Base-by-base conservation (phyloP, 331 rosid genomes). In the Phaseolus coccineus region DNA sequence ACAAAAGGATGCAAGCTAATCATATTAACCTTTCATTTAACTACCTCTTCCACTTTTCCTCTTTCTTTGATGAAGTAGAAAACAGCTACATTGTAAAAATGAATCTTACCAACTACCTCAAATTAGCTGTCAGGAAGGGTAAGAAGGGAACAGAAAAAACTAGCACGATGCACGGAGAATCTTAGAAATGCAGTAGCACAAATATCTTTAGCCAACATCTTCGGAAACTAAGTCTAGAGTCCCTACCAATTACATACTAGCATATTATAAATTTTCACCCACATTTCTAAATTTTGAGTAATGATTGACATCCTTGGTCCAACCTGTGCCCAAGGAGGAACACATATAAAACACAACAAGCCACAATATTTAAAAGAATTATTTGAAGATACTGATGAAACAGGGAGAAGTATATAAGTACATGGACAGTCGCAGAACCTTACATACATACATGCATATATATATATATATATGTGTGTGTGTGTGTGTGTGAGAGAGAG, bases 1-100 rank as follows among this genome's bases (percentile, higher is more conserved):
- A 78, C 58, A 35, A 44, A 58, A 81, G 42, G 48, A 65, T 72
- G 28, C 78, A 56, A 58, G 44, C 33, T 77, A 50, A 73, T 85
- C 67, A 51, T 66, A 73, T 77, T 57, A 71, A 22, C 15, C 30
- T 57, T 65, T 35, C 44, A 48, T 42, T 75, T 53, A 47, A 72
- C 73, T 15, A 71, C 27, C 44, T 57, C 57, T 76, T 68, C 61
- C 30, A 19, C n/a, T 51, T 65, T 62, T 39, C 30, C 48, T 51
- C 64, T 27, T 25, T 37, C 33, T 55, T 69, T 46, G 16, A 30
- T 63, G 59, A 62, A 40, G 51, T 51, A 50, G 52, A 74, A 67
- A 31, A 62, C 64, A 31, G 28, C 30, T 53, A 52, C 30, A 52
- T 56, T 69, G 64, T 24, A 53, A 84, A 59, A 48, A 74, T 15